Evolutionary conservation across 768 basidiomycete species (phyloP).

Genomic region (Sistotremastrum niveocremeum): DNA sequence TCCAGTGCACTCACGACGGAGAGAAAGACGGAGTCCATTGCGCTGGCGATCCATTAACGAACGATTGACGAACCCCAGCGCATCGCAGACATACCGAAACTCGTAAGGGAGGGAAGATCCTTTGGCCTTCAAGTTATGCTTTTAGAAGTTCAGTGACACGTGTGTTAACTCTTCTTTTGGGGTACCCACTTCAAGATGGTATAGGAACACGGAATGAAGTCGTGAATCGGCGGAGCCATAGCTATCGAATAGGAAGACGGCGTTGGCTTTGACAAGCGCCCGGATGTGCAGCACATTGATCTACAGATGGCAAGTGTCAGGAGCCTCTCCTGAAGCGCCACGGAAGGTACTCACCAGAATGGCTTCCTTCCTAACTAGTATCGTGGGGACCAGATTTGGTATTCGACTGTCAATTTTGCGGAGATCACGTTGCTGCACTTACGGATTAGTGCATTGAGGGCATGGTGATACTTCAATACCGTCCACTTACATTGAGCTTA

Average conservation of each 20-base stretch:
- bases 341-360: slow-evolving; percentile 48
- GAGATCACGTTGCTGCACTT: slow-evolving; percentile 73
- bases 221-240: slow-evolving; percentile 79
- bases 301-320: slow-evolving; percentile 22
- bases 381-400: slow-evolving; percentile 90
- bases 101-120: slow-evolving; percentile 67
- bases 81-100: slow-evolving; percentile 47
- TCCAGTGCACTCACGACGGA: slow-evolving; percentile 88
- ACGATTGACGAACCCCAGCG: slow-evolving; percentile 9
- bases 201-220: slow-evolving; percentile 76
- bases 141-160: not conserved
- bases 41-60: slow-evolving; percentile 32
- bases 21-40: slow-evolving; percentile 83
- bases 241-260: slow-evolving; percentile 85
- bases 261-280: slow-evolving; percentile 85
- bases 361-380: slow-evolving; percentile 77
- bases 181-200: slow-evolving; percentile 50
- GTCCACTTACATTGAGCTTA: slow-evolving; percentile 65
- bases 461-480: slow-evolving; percentile 3
- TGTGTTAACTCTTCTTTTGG: not conserved
- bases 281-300: slow-evolving; percentile 92
- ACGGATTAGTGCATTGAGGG: slow-evolving; percentile 9
- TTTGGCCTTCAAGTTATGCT: slow-evolving; percentile 78
- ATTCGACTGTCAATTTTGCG: slow-evolving; percentile 92
- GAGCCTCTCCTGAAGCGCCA: not conserved